These are phyloP conservation scores for Penicillium cosmopolitanum DNA, from an alignment of 495 filamentous ascomycete species.

Conservation along the genomic window DNA sequence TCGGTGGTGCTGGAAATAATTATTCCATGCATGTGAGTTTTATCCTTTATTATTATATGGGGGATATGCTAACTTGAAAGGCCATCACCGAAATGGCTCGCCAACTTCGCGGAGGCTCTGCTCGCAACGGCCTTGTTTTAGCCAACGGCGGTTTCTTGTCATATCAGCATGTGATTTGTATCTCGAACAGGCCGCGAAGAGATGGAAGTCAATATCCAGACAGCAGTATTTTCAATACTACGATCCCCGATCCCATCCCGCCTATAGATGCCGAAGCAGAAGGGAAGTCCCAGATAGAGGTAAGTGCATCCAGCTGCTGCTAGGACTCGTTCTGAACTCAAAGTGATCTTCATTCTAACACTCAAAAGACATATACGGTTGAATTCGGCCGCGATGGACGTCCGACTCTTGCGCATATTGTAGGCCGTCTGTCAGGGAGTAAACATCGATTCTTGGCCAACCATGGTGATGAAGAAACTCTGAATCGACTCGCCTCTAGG, in stretches of 20 bases:
- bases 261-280: slow-evolving; percentile 40
- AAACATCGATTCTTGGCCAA: slow-evolving; percentile 56
- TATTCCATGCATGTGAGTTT: slow-evolving; percentile 59
- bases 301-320: slow-evolving; percentile 20
- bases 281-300: slow-evolving; percentile 53
- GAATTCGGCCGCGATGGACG: slow-evolving; percentile 51
- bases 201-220: slow-evolving; percentile 44
- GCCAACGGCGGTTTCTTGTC: slow-evolving; percentile 59
- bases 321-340: neutral
- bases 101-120: slow-evolving; percentile 43
- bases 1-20: slow-evolving; percentile 64
- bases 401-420: slow-evolving; percentile 45
- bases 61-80: slow-evolving; percentile 23
- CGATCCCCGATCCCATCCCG: slow-evolving; percentile 33
- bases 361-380: slow-evolving; percentile 57
- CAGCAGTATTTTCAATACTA: slow-evolving; percentile 36
- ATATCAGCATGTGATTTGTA: slow-evolving; percentile 56
- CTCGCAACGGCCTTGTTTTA: slow-evolving; percentile 50
- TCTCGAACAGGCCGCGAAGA: slow-evolving; percentile 44
- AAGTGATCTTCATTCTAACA: neutral
- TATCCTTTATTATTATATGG: slow-evolving; percentile 4
- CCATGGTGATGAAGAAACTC: slow-evolving; percentile 37
- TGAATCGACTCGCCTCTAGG: slow-evolving; percentile 10
- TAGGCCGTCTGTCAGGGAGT: slow-evolving; percentile 48
- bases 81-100: slow-evolving; percentile 54